Evolutionary conservation across 495 filamentous ascomycete species (phyloP), one percentile per base, ranked within the genome.

Genomic region (Penicillium tannophilum): DNA sequence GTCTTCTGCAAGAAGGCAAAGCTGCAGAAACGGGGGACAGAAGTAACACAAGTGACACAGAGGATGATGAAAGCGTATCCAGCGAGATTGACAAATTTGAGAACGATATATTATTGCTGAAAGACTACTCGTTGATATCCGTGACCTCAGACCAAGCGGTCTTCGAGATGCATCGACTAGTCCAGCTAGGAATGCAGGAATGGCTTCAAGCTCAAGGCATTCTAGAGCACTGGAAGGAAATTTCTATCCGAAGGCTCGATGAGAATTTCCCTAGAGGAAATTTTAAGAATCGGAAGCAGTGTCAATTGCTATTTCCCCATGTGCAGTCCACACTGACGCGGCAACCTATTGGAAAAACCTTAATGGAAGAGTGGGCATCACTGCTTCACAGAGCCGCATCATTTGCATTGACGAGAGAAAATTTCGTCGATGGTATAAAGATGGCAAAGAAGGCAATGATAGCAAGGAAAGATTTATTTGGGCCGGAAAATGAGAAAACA

Each of bases 61-160:
- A 96, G 14, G 89, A 91, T 58, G 96, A 84, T 33, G 95, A 80
- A 77, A 96, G 17, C 36, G 16, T 8, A 30, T 33, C 12, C 12
- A 31, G 24, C 28, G 26, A 31, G 16, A 6, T 20, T 24, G 24
- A 55, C 26, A 42, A 31, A 20, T 35, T 35, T 12, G 33, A 35
- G 11, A 1, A 35, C 11, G 33, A 35, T 35, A 35, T 35, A 8
- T 11, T 35, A 3, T 10, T 35, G 33, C 11, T 35, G 1, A 35
- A 12, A 12, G 33, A 35, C 33, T 35, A 35, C 3, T 35, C 33
- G 11, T 11, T 35, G 33, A 35, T 35, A 11, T 11, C 33, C 3
- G 9, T 35, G 16, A 14, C 41, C 33, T 3, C 33, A 12, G 33
- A 35, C 11, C 8, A 11, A 35, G 11, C 8, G 33, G 9, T 9